A percentile compares a stretch with the other conserved stretches of the same genome.
phyloP scores from a whole-genome alignment of 441 rosid species.

The Metrosideros polymorpha region DNA sequence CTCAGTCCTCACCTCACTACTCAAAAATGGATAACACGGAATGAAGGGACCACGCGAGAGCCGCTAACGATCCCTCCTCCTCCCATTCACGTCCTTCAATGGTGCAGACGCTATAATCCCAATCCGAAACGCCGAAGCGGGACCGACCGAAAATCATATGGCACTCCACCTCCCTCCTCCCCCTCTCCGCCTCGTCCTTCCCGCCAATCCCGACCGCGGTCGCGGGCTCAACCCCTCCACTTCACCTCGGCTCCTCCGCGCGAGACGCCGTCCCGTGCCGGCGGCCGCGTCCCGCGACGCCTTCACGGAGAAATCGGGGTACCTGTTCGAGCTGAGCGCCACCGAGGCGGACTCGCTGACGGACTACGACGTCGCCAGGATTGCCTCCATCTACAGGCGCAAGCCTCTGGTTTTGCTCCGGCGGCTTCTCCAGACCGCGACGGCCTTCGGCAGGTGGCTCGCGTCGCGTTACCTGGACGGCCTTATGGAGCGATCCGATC shows the following conservation, averaged over 20 bases:
- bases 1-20: too few relatives aligned
- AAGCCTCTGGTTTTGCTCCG: constrained; percentile 65
- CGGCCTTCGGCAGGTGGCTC: constrained; percentile 72
- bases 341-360: constrained; percentile 51
- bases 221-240: neutral
- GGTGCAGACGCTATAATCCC: neutral
- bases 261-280: neutral
- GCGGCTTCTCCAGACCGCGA: constrained; percentile 56
- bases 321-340: constrained; percentile 53
- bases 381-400: constrained; percentile 40
- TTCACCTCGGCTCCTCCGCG: neutral
- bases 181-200: constrained; percentile 28
- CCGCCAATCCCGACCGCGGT: constrained; percentile 3
- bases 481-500: constrained; percentile 50
- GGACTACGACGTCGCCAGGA: constrained; percentile 39
- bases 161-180: constrained; percentile 12
- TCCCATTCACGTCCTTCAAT: neutral
- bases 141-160: neutral
- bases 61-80: neutral
- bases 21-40: neutral
- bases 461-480: constrained; percentile 54
- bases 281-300: constrained; percentile 11
- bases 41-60: neutral
- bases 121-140: neutral
- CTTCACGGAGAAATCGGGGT: constrained; percentile 80